Base-by-base conservation (phyloP, 352 stramenopile genomes). In the Thalassiosira livingstoniorum region DNA sequence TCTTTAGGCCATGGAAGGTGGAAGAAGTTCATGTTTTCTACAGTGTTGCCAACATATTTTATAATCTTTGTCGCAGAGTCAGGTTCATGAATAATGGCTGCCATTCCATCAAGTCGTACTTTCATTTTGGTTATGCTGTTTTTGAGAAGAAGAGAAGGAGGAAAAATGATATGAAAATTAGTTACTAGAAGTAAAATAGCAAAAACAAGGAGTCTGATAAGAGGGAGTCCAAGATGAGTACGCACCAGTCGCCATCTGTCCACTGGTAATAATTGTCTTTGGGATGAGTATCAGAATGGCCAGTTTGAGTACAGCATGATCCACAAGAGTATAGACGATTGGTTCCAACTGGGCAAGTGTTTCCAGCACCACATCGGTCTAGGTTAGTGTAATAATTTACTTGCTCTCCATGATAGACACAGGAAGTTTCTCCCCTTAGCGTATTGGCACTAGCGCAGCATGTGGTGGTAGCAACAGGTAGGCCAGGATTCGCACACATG, bases 1-100 rank as follows among this genome's bases (percentile, higher is more conserved):
- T 84, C 78, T 37, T 4, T 72, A 15, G 78, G 78, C 78, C 78
- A 85, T 54, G 78, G 69, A 3, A 85, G 58, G 37, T 76, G 54
- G 53, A 87, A 83, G 66, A 69, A 87, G 43, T 87, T 87, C 74
- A 78, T 75, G 55, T 87, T 87, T 5, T 57, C 54, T 2, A 81
- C 51, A 45, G 37, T 55, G 27, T 83, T 83, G 2, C 53, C n/a
- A 34, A 79, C 66, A 51, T 78, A 69, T 25, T 32, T 21, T n/a
- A 73, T 67, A 13, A 78, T 51, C 10, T 39, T 73, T 13, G 27
- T 21, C 2, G 18, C 0, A 15, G 34, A 47, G 42, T 71, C 34
- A 25, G 64, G 64, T n/a, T 67, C 63, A 35, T 86, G 79, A n/a
- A 88, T 66, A 31, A 82, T 69, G 15, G 76, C 71, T 35, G 85